phyloP scores from a whole-genome alignment of 768 basidiomycete genomes.

The Cyathus striatus region DNA sequence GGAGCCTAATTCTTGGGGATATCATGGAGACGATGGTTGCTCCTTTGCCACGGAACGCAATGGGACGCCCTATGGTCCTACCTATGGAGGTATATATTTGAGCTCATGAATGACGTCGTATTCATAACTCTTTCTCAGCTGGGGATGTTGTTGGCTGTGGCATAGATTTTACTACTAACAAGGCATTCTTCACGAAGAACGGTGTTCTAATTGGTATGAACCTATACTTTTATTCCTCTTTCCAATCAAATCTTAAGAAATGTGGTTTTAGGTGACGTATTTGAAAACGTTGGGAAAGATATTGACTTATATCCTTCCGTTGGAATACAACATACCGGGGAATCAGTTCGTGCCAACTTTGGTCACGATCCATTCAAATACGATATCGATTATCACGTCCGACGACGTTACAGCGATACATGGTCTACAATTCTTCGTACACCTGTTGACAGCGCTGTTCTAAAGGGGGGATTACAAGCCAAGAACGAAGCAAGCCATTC shows the following conservation, averaged over 20 bases:
- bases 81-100: conserved; percentile 65
- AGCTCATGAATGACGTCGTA: not conserved
- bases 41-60: conserved; percentile 71
- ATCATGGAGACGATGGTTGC: conserved; percentile 86
- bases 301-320: conserved; percentile 80
- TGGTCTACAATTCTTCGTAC: conserved; percentile 67
- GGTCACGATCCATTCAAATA: conserved; percentile 81
- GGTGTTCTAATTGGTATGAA: conserved; percentile 65
- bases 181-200: conserved; percentile 89
- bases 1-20: conserved; percentile 87
- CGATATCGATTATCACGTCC: conserved; percentile 86
- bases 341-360: conserved; percentile 83
- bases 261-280: conserved; percentile 58
- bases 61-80: conserved; percentile 70
- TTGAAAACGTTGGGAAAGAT: conserved; percentile 65
- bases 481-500: conserved; percentile 18
- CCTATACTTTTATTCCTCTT: conserved; percentile 16
- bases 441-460: conserved; percentile 36
- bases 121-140: conserved; percentile 33
- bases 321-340: conserved; percentile 76
- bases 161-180: conserved; percentile 78
- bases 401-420: conserved; percentile 56
- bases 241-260: conserved; percentile 30
- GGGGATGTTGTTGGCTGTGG: conserved; percentile 92
- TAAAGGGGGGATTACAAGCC: conserved; percentile 17